phyloP scores from a whole-genome alignment of 164 flowering plant species.

The Macadamia integrifolia region DNA sequence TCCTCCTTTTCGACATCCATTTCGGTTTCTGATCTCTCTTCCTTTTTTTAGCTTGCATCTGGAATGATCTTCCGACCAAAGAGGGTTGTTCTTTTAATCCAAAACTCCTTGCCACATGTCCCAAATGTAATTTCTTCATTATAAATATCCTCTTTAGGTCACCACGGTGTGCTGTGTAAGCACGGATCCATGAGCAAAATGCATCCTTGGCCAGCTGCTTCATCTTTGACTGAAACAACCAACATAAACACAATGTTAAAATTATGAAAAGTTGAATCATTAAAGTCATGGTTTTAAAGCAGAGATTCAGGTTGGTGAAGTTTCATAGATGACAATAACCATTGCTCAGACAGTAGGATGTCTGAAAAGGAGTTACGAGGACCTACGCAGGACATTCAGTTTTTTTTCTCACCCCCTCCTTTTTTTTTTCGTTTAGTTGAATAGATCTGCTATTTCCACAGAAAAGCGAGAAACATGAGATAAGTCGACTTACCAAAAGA shows the following conservation, averaged over 20 bases:
- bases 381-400: too few species aligned
- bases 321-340: not conserved
- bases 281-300: too few species aligned
- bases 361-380: too few species aligned
- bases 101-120: conserved; percentile 90
- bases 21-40: conserved; percentile 49
- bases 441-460: too few species aligned
- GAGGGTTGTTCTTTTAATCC: conserved; percentile 91
- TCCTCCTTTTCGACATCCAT: conserved; percentile 36
- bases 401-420: too few species aligned
- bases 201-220: conserved; percentile 71
- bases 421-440: too few species aligned
- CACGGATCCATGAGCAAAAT: conserved; percentile 91
- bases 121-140: conserved; percentile 89
- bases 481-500: too few species aligned
- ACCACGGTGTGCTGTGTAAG: conserved; percentile 91
- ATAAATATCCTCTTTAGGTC: conserved; percentile 78
- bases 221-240: conserved; percentile 39
- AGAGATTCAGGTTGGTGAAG: not conserved
- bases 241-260: not conserved
- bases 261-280: too few species aligned
- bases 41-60: conserved; percentile 44
- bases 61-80: conserved; percentile 62
- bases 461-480: too few species aligned
- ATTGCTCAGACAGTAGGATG: too few species aligned